Conservation (phyloP, 2,329 filamentous ascomycete species). For the Microsporum audouinii region DNA sequence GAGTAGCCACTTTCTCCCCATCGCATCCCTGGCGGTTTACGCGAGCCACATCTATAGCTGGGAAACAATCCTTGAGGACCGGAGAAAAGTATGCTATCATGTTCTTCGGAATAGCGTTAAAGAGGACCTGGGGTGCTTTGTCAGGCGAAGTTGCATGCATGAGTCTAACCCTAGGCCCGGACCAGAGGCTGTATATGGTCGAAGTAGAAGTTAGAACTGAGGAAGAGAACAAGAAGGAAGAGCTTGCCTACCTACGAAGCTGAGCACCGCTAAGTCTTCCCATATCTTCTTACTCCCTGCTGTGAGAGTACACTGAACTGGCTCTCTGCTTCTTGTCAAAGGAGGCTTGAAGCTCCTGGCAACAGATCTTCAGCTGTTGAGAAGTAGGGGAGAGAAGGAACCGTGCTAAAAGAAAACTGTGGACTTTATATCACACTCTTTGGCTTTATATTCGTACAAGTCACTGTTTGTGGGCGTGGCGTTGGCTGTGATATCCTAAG, state of each 20-base stretch:
- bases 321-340: not conserved
- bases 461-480: too few species aligned
- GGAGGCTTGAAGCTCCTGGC: not conserved
- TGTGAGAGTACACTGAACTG: not conserved
- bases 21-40: constrained; percentile 13
- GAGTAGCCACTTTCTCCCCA: constrained; percentile 7
- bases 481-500: too few species aligned
- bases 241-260: not conserved
- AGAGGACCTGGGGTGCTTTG: constrained; percentile 8
- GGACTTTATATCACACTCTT: too few species aligned
- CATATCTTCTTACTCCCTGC: not conserved
- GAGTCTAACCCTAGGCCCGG: constrained; percentile 10
- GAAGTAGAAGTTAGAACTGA: not conserved
- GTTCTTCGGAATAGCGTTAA: constrained; percentile 8
- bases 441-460: too few species aligned
- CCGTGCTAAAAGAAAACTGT: too few species aligned
- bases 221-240: not conserved
- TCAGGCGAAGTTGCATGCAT: constrained; percentile 6
- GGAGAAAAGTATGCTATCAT: constrained; percentile 11
- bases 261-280: not conserved
- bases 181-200: constrained; percentile 6
- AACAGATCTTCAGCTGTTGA: not conserved
- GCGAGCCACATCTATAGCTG: not conserved
- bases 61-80: constrained; percentile 11
- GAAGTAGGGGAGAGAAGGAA: not conserved